Evolutionary conservation across 2,329 filamentous ascomycete genomes (phyloP).

Genomic region (Macrophomina pseudophaseolina): DNA sequence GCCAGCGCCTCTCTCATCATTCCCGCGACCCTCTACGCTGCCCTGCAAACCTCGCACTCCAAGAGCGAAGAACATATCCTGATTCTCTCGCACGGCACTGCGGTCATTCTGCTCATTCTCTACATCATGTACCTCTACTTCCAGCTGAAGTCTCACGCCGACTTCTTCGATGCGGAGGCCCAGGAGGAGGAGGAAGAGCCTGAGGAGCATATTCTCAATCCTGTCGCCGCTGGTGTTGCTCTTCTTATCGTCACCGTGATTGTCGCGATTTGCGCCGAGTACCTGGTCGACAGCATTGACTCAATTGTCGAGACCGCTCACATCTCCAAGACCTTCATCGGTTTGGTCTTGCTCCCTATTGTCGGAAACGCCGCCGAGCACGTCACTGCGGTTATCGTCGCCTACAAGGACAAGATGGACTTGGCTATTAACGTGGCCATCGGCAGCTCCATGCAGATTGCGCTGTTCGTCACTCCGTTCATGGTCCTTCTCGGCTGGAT

Average conservation of each 20-base stretch:
- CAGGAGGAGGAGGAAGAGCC: slow-evolving; percentile 39
- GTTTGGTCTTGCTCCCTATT: slow-evolving; percentile 61
- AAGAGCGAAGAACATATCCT: slow-evolving; percentile 52
- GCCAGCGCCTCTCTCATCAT: slow-evolving; percentile 60
- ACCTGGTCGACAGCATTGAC: slow-evolving; percentile 61
- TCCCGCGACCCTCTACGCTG: slow-evolving; percentile 58
- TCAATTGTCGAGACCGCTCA: slow-evolving; percentile 56
- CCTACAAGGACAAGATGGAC: slow-evolving; percentile 64
- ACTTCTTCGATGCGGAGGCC: slow-evolving; percentile 47
- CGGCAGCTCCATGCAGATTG: slow-evolving; percentile 61
- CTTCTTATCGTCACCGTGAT: slow-evolving; percentile 55
- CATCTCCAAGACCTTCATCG: slow-evolving; percentile 63
- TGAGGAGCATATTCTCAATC: slow-evolving; percentile 49
- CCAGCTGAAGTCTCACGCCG: slow-evolving; percentile 57
- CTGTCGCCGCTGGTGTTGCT: slow-evolving; percentile 51
- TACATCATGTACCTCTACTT: slow-evolving; percentile 62
- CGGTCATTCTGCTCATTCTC: slow-evolving; percentile 59
- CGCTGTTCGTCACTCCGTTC: slow-evolving; percentile 63
- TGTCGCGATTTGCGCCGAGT: slow-evolving; percentile 59
- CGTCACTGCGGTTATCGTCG: slow-evolving; percentile 60
- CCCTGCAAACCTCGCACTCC: slow-evolving; percentile 46
- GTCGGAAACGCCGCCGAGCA: slow-evolving; percentile 64
- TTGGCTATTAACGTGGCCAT: slow-evolving; percentile 61
- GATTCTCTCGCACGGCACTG: slow-evolving; percentile 58
- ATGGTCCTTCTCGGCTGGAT: slow-evolving; percentile 63